Evolutionary conservation across 78 protist genomes (phyloP).

Genomic region (Tieghemostelium lacteum): DNA sequence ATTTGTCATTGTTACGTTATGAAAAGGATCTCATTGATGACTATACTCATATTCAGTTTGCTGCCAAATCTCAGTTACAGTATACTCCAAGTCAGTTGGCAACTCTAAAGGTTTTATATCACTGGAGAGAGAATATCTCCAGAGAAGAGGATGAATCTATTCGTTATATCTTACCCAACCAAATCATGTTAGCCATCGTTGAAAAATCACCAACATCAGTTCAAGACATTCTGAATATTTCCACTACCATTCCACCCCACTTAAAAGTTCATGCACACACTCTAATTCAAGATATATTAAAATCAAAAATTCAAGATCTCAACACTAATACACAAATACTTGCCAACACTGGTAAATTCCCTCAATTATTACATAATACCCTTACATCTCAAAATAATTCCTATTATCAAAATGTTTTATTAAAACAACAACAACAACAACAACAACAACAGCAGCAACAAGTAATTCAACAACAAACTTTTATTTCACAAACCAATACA

Average conservation of each 20-base stretch:
- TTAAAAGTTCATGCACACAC: slow-evolving; percentile 41
- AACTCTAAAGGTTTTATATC: slow-evolving; percentile 71
- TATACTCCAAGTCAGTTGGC: slow-evolving; percentile 20
- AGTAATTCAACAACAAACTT: neutral
- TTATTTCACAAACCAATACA: neutral
- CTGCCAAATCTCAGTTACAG: slow-evolving; percentile 1
- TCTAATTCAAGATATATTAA: slow-evolving; percentile 49
- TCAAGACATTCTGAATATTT: slow-evolving; percentile 17
- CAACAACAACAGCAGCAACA: slow-evolving; percentile 24
- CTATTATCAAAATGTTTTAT: neutral
- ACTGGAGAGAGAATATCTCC: slow-evolving; percentile 92
- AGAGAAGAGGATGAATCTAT: slow-evolving; percentile 90
- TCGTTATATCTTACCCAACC: slow-evolving; percentile 79
- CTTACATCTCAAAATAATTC: slow-evolving; percentile 5
- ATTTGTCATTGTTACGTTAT: slow-evolving; percentile 83
- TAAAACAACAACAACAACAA: slow-evolving; percentile 4
- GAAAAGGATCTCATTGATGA: slow-evolving; percentile 65
- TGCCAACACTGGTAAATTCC: neutral
- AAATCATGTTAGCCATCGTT: slow-evolving; percentile 33
- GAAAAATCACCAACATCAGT: slow-evolving; percentile 55
- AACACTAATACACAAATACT: neutral
- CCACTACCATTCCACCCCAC: slow-evolving; percentile 39
- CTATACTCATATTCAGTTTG: neutral
- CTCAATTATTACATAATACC: neutral
- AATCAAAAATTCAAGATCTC: slow-evolving; percentile 7